These are phyloP conservation scores for Globisporangium sylvaticum DNA, from an alignment of 352 stramenopile genomes.

Conservation along the genomic window DNA sequence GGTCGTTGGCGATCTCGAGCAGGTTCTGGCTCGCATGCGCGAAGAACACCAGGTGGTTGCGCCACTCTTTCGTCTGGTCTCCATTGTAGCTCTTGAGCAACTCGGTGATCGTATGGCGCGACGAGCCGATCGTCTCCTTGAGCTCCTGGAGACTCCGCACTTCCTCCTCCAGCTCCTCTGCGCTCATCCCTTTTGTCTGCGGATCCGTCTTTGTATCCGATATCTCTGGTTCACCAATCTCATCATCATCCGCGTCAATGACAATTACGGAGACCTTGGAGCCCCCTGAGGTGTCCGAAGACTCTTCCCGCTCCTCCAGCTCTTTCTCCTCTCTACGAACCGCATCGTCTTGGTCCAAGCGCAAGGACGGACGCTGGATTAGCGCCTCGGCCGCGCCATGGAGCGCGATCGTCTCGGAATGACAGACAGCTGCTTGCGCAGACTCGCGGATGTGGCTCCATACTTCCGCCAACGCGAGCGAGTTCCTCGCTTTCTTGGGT, in stretches of 20 bases:
- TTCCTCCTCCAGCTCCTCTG: neutral
- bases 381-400: conserved; percentile 37
- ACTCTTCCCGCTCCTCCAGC: neutral
- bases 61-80: conserved; percentile 7
- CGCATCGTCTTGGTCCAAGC: neutral
- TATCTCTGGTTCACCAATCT: neutral
- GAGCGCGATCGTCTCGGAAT: conserved; percentile 41
- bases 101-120: neutral
- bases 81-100: conserved; percentile 10
- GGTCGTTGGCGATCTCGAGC: conserved; percentile 1
- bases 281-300: neutral
- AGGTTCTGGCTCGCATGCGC: conserved; percentile 19
- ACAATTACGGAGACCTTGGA: neutral
- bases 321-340: neutral
- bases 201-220: neutral
- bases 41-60: conserved; percentile 11
- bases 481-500: neutral
- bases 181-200: neutral
- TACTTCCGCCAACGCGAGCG: conserved; percentile 6
- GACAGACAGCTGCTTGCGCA: conserved; percentile 18
- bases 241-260: neutral
- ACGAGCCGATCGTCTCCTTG: neutral
- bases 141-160: conserved; percentile 4
- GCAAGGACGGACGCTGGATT: conserved; percentile 39
- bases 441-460: conserved; percentile 16